Evolutionary conservation across 306 rosid genomes (phyloP), one percentile per base, ranked within the genome.

Genomic region (Glycine tomentella): DNA sequence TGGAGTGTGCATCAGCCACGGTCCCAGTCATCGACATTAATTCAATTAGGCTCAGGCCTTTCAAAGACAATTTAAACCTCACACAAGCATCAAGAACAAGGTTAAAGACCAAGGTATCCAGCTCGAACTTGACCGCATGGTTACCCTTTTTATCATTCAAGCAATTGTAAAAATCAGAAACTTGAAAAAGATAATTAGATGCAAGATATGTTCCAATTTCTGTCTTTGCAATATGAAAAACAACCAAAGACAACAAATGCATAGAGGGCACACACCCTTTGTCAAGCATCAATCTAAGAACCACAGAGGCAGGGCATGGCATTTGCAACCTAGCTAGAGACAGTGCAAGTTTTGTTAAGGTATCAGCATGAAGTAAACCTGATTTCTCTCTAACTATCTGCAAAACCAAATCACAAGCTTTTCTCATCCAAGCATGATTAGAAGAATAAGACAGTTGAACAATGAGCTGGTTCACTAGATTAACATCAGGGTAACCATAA

Each of bases 81-180:
- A 86, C 97, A 76, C 99, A 95, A 59, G 95, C 93, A 83, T 90
- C 91, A 75, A 93, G 97, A 53, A 91, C 88, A 64, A 95, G 90
- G 86, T 89, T 93, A 88, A 93, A 91, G 49, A 93, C 74, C 90
- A 84, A 55, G 4, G 95, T 86, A 80, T 87, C 92, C 0, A 86
- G 91, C 82, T 88, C 87, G 55, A 89, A 1, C 31, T 25, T 7
- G 72, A 79, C 83, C 2, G 83, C 92, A 7, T 48, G 65, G 25
- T 77, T 75, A 68, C 59, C 77, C 49, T 84, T 87, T 31, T 79
- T 86, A 57, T 75, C 87, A 74, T 69, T 75, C 77, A 74, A 84
- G 31, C 4, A 33, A 70, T 40, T 85, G 86, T 81, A 92, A 58
- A 81, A 58, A 64, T 86, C 89, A 85, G 91, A 89, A 76, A 90